Percentiles rank a stretch among this genome's conserved stretches.
phyloP scores from a whole-genome alignment of 768 basidiomycete genomes.

The Agrocybe praecox region DNA sequence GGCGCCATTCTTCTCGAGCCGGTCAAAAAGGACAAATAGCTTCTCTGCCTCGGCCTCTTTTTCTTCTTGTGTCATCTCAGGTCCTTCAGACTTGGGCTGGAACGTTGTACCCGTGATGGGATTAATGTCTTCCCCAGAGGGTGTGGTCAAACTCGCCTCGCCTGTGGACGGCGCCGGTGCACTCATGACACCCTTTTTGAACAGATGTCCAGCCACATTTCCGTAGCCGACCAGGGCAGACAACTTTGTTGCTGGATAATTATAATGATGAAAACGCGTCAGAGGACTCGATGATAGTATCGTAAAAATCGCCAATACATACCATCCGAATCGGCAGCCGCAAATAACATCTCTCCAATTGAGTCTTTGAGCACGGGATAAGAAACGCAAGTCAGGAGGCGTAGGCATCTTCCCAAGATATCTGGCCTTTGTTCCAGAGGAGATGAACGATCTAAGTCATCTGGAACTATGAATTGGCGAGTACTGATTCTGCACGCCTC shows the following conservation, averaged over 20 bases:
- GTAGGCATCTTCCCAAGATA: conserved; percentile 76
- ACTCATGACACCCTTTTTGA: conserved; percentile 82
- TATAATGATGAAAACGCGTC: background rate
- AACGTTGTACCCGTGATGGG: conserved; percentile 84
- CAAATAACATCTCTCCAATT: conserved; percentile 86
- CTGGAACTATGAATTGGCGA: conserved; percentile 72
- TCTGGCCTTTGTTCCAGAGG: conserved; percentile 76
- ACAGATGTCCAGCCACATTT: conserved; percentile 93
- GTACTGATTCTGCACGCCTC: conserved; percentile 56
- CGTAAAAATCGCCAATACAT: conserved; percentile 12
- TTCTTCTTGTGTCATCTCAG: conserved; percentile 91
- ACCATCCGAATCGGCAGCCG: conserved; percentile 78
- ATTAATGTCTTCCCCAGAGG: conserved; percentile 56
- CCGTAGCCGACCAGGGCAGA: conserved; percentile 90
- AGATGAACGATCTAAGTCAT: conserved; percentile 75
- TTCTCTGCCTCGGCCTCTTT: conserved; percentile 93
- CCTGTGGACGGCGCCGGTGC: conserved; percentile 35
- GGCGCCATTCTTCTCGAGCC: conserved; percentile 78
- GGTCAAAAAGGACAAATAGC: conserved; percentile 90
- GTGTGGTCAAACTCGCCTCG: conserved; percentile 33
- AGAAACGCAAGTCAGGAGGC: conserved; percentile 75
- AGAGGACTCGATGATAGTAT: background rate
- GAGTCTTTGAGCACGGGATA: conserved; percentile 73
- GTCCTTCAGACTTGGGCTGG: conserved; percentile 35
- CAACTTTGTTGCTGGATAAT: conserved; percentile 57